Evolutionary conservation across 2,329 filamentous ascomycete genomes (phyloP), one percentile per base, ranked within the genome.

Genomic region (Diplodia seriata): DNA sequence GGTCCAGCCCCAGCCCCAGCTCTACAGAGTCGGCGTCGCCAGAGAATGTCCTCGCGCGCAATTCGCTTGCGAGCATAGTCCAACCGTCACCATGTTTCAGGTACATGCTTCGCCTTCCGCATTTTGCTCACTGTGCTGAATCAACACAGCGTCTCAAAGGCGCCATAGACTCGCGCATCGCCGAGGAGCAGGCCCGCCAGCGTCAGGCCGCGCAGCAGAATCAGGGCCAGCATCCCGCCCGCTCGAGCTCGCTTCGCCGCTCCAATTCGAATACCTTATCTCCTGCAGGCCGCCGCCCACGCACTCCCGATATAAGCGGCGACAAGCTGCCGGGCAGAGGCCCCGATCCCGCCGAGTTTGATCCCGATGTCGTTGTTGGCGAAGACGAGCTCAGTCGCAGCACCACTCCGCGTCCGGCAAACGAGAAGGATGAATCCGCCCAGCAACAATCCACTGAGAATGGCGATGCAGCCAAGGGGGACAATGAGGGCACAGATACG

Each of bases 141-240:
- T 49, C 31, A 29, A 31, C 38, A 5, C 67, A 95, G 91, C 88
- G 91, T 83, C 84, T 97, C 73, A 91, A 92, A 82, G 91, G 90
- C 74, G 91, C 91, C 69, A 93, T 97, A 78, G 92, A 97, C 78
- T 89, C 89, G 74, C 90, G 90, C 74, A 95, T 97, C 75, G 91
- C 93, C 74, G 93, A 97, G 81, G 94, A 97, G 81, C 92, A 97
- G 80, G 91, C 92, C 68, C 90, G 92, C 68, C 91, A 93, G 76
- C 87, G 87, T 75, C 80, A 83, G 66, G 70, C 72, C 11, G 69
- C 62, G 73, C 81, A 50, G 74, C 83, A 70, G 77, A 83, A 5
- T 82, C 83, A 64, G 80, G 85, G 73, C 74, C 78, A 72, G 79
- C 80, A 68, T 74, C 81, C 73, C 74, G 78, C 74, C 78, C 81